Percentiles rank a stretch among this genome's conserved stretches.
Evolutionary conservation across 805 yeast genomes (phyloP).

Genomic region (Lipomyces kockii): DNA sequence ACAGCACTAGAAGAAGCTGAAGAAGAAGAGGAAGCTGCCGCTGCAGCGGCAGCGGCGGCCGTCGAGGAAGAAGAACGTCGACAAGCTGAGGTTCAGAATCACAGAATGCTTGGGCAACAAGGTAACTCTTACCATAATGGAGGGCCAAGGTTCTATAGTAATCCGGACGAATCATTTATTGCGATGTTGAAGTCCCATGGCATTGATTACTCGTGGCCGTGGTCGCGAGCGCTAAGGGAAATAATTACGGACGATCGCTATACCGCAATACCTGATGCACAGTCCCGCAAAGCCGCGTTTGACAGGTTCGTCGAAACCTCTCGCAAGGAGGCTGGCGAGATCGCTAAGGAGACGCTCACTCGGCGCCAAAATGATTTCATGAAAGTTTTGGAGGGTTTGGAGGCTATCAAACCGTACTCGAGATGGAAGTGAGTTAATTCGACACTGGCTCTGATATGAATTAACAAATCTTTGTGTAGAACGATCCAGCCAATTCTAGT

Average conservation of each 20-base stretch:
- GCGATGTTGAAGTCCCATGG: constrained; percentile 57
- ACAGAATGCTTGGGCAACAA: constrained; percentile 2
- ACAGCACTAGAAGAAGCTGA: constrained; percentile 37
- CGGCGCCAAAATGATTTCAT: constrained; percentile 59
- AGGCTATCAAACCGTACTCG: constrained; percentile 33
- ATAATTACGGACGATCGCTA: constrained; percentile 66
- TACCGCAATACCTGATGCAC: constrained; percentile 68
- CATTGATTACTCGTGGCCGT: constrained; percentile 79
- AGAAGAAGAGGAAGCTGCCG: constrained; percentile 26
- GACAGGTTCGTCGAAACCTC: constrained; percentile 59
- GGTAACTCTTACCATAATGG: not conserved
- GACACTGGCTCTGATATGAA: not conserved
- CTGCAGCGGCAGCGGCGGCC: not conserved
- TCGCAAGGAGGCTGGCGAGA: constrained; percentile 22
- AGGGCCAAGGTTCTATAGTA: not conserved
- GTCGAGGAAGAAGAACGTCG: not conserved
- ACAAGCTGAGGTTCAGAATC: constrained; percentile 7
- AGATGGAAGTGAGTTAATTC: constrained; percentile 33
- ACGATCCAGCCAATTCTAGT: constrained; percentile 19
- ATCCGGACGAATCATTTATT: constrained; percentile 48
- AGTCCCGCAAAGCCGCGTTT: constrained; percentile 62
- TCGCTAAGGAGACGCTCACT: constrained; percentile 58
- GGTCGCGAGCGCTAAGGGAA: constrained; percentile 63
- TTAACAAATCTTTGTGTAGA: not conserved
- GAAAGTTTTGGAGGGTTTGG: constrained; percentile 43